Conservation (phyloP, 352 stramenopile genomes). For the Globisporangium camurandrum region DNA sequence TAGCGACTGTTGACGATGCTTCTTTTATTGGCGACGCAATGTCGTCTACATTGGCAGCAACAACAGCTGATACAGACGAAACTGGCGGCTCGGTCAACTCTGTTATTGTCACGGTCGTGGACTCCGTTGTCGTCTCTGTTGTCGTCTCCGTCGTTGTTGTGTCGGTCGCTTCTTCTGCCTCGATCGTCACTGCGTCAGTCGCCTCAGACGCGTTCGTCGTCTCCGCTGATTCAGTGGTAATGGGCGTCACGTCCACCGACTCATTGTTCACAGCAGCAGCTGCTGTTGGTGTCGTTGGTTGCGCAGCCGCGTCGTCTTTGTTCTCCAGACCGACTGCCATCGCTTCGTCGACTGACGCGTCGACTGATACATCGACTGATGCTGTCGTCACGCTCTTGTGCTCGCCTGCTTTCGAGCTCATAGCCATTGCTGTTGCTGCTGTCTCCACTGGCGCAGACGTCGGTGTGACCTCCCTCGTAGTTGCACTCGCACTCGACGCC, state of each 20-base stretch:
- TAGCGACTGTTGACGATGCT: no score
- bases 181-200: no score
- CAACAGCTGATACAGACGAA: no score
- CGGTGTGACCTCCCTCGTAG: background rate
- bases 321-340: background rate
- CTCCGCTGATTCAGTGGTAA: background rate
- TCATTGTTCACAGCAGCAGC: no score
- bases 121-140: background rate
- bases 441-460: background rate
- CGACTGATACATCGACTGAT: background rate
- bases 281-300: background rate
- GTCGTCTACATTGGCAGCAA: no score
- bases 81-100: no score
- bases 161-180: background rate
- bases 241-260: background rate
- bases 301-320: background rate
- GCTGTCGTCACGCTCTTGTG: background rate
- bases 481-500: background rate
- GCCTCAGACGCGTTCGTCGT: background rate
- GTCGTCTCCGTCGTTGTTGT: background rate
- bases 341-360: constrained; percentile 11
- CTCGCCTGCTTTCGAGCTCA: background rate
- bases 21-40: no score
- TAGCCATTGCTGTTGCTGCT: background rate
- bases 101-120: no score